phyloP scores from a whole-genome alignment of 2,329 filamentous ascomycete genomes.

The Pseudocercospora macadamiae region DNA sequence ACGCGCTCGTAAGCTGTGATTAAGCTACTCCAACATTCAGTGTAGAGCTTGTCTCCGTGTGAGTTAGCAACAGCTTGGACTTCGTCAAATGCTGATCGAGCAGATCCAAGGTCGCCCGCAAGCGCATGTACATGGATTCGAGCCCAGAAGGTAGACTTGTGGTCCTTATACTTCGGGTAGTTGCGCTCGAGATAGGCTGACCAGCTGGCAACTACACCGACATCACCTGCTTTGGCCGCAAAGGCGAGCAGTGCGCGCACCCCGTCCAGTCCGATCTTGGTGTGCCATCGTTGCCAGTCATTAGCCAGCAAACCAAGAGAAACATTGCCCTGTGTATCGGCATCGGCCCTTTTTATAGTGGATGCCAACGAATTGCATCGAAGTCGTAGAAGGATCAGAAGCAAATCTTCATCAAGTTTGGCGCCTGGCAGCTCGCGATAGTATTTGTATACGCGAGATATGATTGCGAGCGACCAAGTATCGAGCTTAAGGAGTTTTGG shows the following conservation, averaged over 20 bases:
- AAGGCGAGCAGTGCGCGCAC: constrained; percentile 26
- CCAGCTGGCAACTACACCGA: constrained; percentile 38
- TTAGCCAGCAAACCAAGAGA: constrained; percentile 21
- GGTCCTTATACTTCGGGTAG: constrained; percentile 27
- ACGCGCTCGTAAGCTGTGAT: constrained; percentile 70
- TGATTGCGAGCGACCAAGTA: background rate
- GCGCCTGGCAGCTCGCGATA: constrained; percentile 12
- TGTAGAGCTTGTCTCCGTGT: constrained; percentile 52
- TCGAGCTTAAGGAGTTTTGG: background rate
- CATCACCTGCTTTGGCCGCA: constrained; percentile 41
- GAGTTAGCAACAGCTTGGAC: constrained; percentile 49
- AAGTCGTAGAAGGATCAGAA: constrained; percentile 13
- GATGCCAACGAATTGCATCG: background rate
- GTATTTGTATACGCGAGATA: constrained; percentile 14
- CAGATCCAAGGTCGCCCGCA: constrained; percentile 64
- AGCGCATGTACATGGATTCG: constrained; percentile 73
- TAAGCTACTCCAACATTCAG: constrained; percentile 73
- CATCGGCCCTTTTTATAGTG: too few relatives aligned
- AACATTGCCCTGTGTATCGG: constrained; percentile 11
- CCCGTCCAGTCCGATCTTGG: constrained; percentile 22
- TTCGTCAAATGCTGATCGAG: constrained; percentile 64
- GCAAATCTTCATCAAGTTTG: constrained; percentile 11
- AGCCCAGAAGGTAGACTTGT: constrained; percentile 42
- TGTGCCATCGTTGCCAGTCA: constrained; percentile 34
- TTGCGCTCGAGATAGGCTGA: constrained; percentile 35